Evolutionary conservation across 257 asterid species (phyloP).

Genomic region (Sherardia arvensis): DNA sequence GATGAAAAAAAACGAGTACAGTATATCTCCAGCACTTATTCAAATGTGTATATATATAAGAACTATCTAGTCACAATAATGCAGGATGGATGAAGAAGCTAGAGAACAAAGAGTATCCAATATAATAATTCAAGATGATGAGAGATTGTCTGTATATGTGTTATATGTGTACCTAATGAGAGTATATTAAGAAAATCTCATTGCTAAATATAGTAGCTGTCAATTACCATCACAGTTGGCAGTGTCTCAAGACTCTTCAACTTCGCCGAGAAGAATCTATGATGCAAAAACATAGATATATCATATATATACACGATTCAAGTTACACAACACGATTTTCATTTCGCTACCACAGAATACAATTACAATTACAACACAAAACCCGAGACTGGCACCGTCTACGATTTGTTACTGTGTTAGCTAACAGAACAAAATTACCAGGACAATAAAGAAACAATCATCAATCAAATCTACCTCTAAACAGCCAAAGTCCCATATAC

Average conservation of each 20-base stretch:
- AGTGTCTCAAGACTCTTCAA: not conserved
- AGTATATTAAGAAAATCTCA: not conserved
- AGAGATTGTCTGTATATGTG: not conserved
- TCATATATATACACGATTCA: not conserved
- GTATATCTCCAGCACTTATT: not conserved
- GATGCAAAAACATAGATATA: not conserved
- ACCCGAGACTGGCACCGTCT: not conserved
- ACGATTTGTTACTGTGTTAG: not conserved
- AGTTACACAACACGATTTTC: not conserved
- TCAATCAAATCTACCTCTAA: not conserved
- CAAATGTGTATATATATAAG: not conserved
- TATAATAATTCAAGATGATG: not conserved
- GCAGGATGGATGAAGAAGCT: not conserved
- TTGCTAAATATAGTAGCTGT: not conserved
- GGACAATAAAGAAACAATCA: not conserved
- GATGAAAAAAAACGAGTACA: too few relatives aligned
- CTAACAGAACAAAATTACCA: not conserved
- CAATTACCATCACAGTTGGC: conserved; percentile 2
- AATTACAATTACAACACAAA: not conserved
- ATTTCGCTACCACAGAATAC: not conserved
- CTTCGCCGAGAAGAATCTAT: not conserved
- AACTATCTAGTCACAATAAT: not conserved
- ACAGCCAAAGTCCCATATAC: too few relatives aligned
- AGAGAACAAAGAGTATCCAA: not conserved
- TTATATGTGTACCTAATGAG: not conserved